Evolutionary conservation across 352 stramenopile species (phyloP).

Genomic region (Phytophthora pinifolia): DNA sequence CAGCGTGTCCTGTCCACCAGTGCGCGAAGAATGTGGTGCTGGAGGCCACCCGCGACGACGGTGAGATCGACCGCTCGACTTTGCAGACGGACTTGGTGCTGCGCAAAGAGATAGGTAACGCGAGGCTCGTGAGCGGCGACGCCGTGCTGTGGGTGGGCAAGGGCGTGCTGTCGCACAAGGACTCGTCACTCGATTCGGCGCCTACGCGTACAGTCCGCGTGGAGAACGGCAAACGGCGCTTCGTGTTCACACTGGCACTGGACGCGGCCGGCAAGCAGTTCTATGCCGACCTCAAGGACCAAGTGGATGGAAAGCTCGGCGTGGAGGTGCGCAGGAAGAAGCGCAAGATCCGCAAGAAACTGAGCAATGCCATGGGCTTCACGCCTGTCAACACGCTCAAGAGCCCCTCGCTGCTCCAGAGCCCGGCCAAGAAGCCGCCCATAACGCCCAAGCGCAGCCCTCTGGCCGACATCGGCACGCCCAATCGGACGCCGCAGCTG

Average conservation of each 20-base stretch:
- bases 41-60: slow-evolving; percentile 50
- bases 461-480: slow-evolving; percentile 46
- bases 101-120: slow-evolving; percentile 83
- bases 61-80: slow-evolving; percentile 32
- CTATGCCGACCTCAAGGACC: slow-evolving; percentile 59
- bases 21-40: slow-evolving; percentile 59
- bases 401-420: slow-evolving; percentile 43
- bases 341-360: slow-evolving; percentile 76
- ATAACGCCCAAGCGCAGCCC: slow-evolving; percentile 46
- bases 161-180: slow-evolving; percentile 47
- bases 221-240: slow-evolving; percentile 61
- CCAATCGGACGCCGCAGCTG: slow-evolving; percentile 47
- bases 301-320: slow-evolving; percentile 57
- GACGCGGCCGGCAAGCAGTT: slow-evolving; percentile 53
- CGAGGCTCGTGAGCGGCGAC: slow-evolving; percentile 73
- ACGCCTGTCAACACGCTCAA: slow-evolving; percentile 70
- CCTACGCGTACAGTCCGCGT: slow-evolving; percentile 48
- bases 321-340: slow-evolving; percentile 69
- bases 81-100: slow-evolving; percentile 51
- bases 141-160: slow-evolving; percentile 68
- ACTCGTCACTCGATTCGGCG: slow-evolving; percentile 34
- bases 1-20: slow-evolving; percentile 20
- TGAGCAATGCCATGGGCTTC: slow-evolving; percentile 62
- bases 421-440: slow-evolving; percentile 36
- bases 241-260: slow-evolving; percentile 56